Base-by-base conservation (phyloP, 2,329 filamentous ascomycete species). In the Calonectria naviculata region DNA sequence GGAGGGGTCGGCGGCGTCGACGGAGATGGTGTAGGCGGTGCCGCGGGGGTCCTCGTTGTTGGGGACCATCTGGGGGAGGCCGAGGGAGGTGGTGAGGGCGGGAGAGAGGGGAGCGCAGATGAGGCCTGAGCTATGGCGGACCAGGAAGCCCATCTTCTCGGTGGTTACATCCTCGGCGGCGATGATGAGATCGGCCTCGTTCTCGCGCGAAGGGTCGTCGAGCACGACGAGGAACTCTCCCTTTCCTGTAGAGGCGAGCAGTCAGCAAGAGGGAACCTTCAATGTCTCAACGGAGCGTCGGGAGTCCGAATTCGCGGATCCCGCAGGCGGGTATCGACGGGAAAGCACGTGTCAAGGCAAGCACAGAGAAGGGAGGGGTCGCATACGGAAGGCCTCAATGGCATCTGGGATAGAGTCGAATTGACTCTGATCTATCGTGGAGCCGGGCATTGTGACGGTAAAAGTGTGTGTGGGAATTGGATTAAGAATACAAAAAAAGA, bases 141-240 rank as follows among this genome's bases (percentile, higher is more conserved):
- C 91, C 89, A 99, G 93, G 87, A 98, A 99, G 79, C 95, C 94
- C 92, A 97, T 97, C 85, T 98, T 96, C 75, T 94, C 90, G 28
- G 95, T 89, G 10, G 96, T 98, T 74, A 98, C 86, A 79, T 93
- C 89, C 76, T 95, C 87, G 73, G 95, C 96, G 76, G 97, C 94
- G 81, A 98, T 97, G 84, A 98, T 98, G 60, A 99, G 91, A 86
- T 99, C 97, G 83, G 95, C 97, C 89, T 99, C 97, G 84, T 99
- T 99, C 84, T 99, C 97, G 83, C 97, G 95, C 73, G 92, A 91
- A 74, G 95, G 92, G 77, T 94, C 94, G 87, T 99, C 97, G 80
- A 99, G 94, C 42, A 98, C 96, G 73, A 99, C 92, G 82, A 99
- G 93, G 89, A 98, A 98, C 81, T 98, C 92, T 83, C 95, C 95